Base-by-base conservation (phyloP, 768 basidiomycete species). In the Paxillus ammoniavirescens region DNA sequence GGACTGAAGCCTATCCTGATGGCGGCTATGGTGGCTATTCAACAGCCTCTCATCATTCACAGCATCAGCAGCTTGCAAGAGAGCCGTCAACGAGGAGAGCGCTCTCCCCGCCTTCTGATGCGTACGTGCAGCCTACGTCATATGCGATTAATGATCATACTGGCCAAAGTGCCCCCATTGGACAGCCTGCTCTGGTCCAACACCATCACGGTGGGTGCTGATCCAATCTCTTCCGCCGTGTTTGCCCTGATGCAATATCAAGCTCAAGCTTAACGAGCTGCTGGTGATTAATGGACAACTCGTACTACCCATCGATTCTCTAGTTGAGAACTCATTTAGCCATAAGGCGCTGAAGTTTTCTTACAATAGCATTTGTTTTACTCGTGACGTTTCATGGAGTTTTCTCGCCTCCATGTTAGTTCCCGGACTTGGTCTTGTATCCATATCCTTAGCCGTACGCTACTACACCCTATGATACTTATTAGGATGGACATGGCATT, bases 121-220 rank as follows among this genome's bases (percentile, higher is more conserved):
- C 73, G 13, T 72, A 79, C 56, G 75, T 72, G 28, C 65, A 63
- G 15, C 72, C 78, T 6, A 75, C 77, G 5, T 75, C 77, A 26
- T 70, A 72, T 53, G 68, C 64, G 48, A 68, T 74, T 50, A 61
- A 62, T 14, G 71, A 74, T 49, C 54, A 71, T 55, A 62, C 53
- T 45, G 61, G 28, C 52, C 53, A 26, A n/a, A 46, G 47, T 15
- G 56, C 64, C 33, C 66, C 65, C 35, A 49, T 76, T 41, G 69
- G 73, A 45, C 67, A 67, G 45, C 78, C 79, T 3, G 60, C 68
- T 41, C 69, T 61, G 37, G 70, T 60, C 23, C 77, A 79, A 61
- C 58, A 72, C 54, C 80, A 79, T 68, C 75, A 78, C 58, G 79
- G 77, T 81, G 69, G 73, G 74, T 79, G 57, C 50, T 65, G 55